Evolutionary conservation across 2,329 filamentous ascomycete genomes (phyloP).

Genomic region (Penicillium digitatum): DNA sequence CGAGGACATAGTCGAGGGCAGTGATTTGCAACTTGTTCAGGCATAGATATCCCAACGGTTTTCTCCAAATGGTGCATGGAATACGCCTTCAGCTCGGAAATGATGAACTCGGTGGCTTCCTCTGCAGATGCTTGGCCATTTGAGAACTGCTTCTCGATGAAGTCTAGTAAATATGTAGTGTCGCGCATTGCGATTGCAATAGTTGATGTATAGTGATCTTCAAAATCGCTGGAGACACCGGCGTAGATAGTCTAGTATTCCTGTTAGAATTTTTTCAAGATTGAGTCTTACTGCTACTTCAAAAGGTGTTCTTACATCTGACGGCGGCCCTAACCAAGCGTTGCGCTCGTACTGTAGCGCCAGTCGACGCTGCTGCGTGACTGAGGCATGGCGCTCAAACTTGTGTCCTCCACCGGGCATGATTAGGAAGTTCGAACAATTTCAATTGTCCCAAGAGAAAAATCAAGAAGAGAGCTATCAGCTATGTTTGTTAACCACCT

Average conservation of each 20-base stretch:
- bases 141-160: constrained; percentile 58
- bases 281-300: neutral
- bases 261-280: constrained; percentile 1
- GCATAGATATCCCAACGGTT: constrained; percentile 70
- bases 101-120: constrained; percentile 58
- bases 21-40: constrained; percentile 54
- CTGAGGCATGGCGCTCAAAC: constrained; percentile 28
- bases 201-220: constrained; percentile 47
- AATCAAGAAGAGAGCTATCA: neutral
- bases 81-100: constrained; percentile 56
- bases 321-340: constrained; percentile 37
- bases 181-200: constrained; percentile 69
- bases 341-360: constrained; percentile 30
- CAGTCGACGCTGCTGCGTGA: constrained; percentile 34
- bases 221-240: constrained; percentile 36
- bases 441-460: too few species aligned
- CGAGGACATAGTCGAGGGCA: constrained; percentile 65
- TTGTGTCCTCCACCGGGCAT: constrained; percentile 6
- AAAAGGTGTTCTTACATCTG: constrained; percentile 30
- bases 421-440: neutral
- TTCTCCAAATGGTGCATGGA: constrained; percentile 65
- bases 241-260: constrained; percentile 39
- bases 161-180: constrained; percentile 70
- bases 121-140: constrained; percentile 41
- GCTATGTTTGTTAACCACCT: neutral